phyloP scores from a whole-genome alignment of 768 basidiomycete species.

The Lyophyllum decastes region DNA sequence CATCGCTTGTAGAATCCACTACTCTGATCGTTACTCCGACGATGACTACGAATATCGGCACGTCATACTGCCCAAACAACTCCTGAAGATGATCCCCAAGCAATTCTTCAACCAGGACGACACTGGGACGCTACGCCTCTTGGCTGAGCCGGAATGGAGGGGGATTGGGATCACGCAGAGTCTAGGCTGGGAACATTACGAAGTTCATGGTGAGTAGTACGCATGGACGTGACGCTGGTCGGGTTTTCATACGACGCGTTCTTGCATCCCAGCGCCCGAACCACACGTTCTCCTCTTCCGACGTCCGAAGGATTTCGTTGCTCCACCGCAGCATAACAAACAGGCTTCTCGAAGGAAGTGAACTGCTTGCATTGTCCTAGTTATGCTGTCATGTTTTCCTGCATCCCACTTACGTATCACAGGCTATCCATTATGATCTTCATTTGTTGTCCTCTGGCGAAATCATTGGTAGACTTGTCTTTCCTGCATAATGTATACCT shows the following conservation, averaged over 20 bases:
- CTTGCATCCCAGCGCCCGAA: conserved; percentile 66
- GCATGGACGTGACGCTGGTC: neutral
- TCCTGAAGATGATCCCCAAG: conserved; percentile 92
- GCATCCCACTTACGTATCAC: conserved; percentile 7
- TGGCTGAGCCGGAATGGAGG: conserved; percentile 91
- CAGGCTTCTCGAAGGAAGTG: conserved; percentile 43
- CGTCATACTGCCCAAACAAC: conserved; percentile 93
- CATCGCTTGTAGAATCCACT: conserved; percentile 65
- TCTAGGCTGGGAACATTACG: conserved; percentile 96
- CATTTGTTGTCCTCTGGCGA: conserved; percentile 6
- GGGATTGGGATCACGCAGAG: conserved; percentile 96
- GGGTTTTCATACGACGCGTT: conserved; percentile 4
- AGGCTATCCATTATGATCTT: conserved; percentile 3
- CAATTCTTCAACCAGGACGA: conserved; percentile 76
- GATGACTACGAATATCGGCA: conserved; percentile 95
- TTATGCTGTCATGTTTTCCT: neutral
- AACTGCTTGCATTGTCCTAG: conserved; percentile 5
- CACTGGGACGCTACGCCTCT: conserved; percentile 75
- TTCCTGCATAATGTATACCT: conserved; percentile 7
- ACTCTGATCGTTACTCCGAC: conserved; percentile 91
- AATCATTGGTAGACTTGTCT: conserved; percentile 12
- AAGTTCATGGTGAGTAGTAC: conserved; percentile 77
- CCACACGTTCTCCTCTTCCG: conserved; percentile 95
- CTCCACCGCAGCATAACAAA: conserved; percentile 47
- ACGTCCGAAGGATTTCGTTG: conserved; percentile 68